phyloP scores from a whole-genome alignment of 768 basidiomycete species.

The Russula dissimulans region DNA sequence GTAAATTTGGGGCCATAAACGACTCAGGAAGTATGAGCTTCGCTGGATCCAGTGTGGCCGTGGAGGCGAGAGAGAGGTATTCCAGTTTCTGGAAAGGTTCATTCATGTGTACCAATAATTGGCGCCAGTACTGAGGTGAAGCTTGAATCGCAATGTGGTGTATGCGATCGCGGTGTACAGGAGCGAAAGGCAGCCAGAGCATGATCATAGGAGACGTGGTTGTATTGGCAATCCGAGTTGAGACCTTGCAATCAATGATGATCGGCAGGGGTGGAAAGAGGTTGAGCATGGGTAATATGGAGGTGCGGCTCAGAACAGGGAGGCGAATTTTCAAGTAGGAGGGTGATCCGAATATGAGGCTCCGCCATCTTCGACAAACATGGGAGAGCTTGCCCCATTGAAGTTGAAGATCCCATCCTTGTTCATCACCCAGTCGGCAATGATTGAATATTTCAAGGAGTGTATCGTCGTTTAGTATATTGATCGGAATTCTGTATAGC shows the following conservation, averaged over 20 bases:
- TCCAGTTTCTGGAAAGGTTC: neutral
- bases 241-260: neutral
- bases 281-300: neutral
- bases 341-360: neutral
- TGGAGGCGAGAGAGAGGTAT: neutral
- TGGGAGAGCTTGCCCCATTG: constrained; percentile 5
- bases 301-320: neutral
- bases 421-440: neutral
- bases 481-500: neutral
- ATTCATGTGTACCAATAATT: neutral
- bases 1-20: neutral
- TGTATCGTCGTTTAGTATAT: neutral
- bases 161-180: neutral
- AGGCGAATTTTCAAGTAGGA: neutral
- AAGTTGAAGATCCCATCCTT: neutral
- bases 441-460: neutral
- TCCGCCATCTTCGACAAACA: constrained; percentile 1
- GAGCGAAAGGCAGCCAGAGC: too few species aligned
- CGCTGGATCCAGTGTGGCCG: neutral
- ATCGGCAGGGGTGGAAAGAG: neutral
- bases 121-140: neutral
- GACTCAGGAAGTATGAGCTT: neutral
- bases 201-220: too few species aligned
- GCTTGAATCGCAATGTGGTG: neutral
- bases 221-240: neutral